Evolutionary conservation across 2,329 filamentous ascomycete genomes (phyloP), one percentile per base, ranked within the genome.

Genomic region (Dactylellina drechsleri): DNA sequence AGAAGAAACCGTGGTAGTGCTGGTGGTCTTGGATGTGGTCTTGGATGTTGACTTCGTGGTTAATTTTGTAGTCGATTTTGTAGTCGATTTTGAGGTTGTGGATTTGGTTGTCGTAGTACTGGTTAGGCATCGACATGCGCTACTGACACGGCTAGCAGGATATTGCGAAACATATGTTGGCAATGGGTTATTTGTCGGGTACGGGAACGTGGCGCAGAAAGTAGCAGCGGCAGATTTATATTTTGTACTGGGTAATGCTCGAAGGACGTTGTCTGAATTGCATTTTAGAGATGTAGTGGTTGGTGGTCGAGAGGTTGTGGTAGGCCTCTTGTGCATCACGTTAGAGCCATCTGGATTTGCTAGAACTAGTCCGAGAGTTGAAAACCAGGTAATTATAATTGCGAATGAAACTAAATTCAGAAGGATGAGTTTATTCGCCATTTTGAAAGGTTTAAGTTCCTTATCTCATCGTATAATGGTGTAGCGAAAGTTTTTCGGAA

Each of bases 241-340:
- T 16, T 7, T n/a, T 26, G 52, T 49, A 12, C 20, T 23, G 2
- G 18, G 40, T 1, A 66, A 16, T 12, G 52, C 50, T 15, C 62
- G 62, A 26, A 66, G 62, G 26, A 66, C 23, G 26, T 40, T 31
- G 16, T 66, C 62, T 1, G 61, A 45, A 20, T 65, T 65, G 7
- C 62, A 66, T 66, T 52, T 7, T 50, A 50, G 45, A 50, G 45
- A 50, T 18, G 45, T 50, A 2, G 45, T 50, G 16, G 45, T 50
- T 18, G 45, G 8, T 7, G 2, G 45, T 2, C 40, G 40, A 12
- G 10, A 12, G 2, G n/a, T 23, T 23, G 23, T 23, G 4, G 23
- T 23, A 23, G 23, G 2, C 23, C 23, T 23, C 23, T 23, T 23
- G 2, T 23, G 31, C 6, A 36, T 47, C 13, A 18, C 1, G n/a